Evolutionary conservation across 148 eudicot species (phyloP), one percentile per base, ranked within the genome.

Genomic region (Rhododendron vialii): DNA sequence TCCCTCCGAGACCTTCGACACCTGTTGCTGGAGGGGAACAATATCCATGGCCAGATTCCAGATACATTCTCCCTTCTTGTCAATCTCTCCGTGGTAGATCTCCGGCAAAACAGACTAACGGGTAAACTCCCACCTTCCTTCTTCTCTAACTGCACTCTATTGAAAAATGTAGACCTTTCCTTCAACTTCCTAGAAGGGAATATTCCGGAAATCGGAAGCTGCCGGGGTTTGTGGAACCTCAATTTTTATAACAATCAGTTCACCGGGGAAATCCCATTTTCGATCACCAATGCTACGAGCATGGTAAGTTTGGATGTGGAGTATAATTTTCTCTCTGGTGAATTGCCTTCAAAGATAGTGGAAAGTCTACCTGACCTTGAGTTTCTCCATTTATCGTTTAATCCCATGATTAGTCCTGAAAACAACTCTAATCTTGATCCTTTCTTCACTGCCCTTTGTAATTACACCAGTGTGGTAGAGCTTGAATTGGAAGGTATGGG

Each of bases 131-230:
- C 88, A 63, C 24, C 75, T 10, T 87, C 89, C 78, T 48, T 90
- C 33, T 88, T 90, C 88, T 88, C 86, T 28, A 90, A 88, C 86
- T 90, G 89, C 80, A 85, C 89, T 74, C 10, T 24, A 10, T 57
- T 88, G 81, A 50, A 35, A 59, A 86, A 87, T 36, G 59, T 90
- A 13, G 92, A 90, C 76, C 79, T 90, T 6, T 90, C 92, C n/a
- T 4, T 73, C 18, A 90, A 90, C 78, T 22, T 48, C 14, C 86
- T 90, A 30, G 50, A 59, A 0, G 92, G 92, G 30, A 74, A 75
- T 1, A 88, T 90, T 75, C 92, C 92, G 30, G 89, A 85, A 50
- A 73, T 88, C 43, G 89, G 92, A 35, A 87, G 86, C 38, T 88
- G 89, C 71, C 55, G n/a, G 4, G 9, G 45, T 12, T 69, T 90